These are phyloP conservation scores for Pascua guehoae DNA, from an alignment of 1,284 basidiomycete genomes.

Conservation along the genomic window DNA sequence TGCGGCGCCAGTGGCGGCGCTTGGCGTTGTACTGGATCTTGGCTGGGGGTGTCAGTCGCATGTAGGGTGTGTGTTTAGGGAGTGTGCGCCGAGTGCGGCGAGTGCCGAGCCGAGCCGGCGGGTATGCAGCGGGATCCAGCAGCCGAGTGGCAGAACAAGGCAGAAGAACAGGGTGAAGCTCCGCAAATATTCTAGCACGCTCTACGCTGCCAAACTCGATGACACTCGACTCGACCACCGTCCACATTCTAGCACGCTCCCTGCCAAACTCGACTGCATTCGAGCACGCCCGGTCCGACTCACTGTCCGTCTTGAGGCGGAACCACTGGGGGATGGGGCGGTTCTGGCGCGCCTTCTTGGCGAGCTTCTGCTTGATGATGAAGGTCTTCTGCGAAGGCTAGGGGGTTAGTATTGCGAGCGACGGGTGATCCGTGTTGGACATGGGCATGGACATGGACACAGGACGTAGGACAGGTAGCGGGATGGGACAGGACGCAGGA, in stretches of 20 bases:
- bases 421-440: not conserved
- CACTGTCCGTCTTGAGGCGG: conserved; percentile 87
- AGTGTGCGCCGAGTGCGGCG: too few relatives aligned
- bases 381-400: conserved; percentile 11
- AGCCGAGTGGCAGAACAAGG: too few relatives aligned
- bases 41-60: conserved; percentile 11
- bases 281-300: conserved; percentile 20
- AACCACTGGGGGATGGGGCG: conserved; percentile 98
- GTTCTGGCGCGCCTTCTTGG: conserved; percentile 94
- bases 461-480: not conserved
- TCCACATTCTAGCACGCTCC: not conserved
- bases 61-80: too few relatives aligned
- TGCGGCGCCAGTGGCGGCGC: conserved; percentile 90
- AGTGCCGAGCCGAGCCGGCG: too few relatives aligned
- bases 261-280: not conserved
- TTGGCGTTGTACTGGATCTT: conserved; percentile 78
- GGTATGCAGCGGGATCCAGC: too few relatives aligned
- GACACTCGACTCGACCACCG: too few relatives aligned
- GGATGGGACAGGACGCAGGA: too few relatives aligned
- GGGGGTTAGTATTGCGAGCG: not conserved
- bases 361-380: conserved; percentile 76
- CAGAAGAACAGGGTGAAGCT: too few relatives aligned
- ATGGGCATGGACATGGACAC: not conserved
- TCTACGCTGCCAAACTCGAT: too few relatives aligned
- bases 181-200: too few relatives aligned